Conservation (phyloP, 1,139 yeast species). For the Pichia kudriavzevii region DNA sequence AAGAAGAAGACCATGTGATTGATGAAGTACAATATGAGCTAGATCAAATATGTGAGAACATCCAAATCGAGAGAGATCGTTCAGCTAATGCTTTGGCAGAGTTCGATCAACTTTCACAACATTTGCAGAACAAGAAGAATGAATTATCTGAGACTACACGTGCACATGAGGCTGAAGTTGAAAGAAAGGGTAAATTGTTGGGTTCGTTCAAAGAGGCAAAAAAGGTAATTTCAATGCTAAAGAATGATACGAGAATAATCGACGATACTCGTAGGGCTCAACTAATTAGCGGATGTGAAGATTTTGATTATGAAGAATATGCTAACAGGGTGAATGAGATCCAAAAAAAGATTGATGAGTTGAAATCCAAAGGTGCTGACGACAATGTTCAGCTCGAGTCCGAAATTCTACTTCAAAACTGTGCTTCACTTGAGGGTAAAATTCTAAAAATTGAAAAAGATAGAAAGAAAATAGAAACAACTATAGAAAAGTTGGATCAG, state of each 20-base stretch:
- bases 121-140: slow-evolving; percentile 47
- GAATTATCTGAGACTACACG: slow-evolving; percentile 35
- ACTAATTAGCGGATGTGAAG: too few species aligned
- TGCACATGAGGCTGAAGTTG: too few species aligned
- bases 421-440: slow-evolving; percentile 67
- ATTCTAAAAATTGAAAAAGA: slow-evolving; percentile 86
- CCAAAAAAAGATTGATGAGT: too few species aligned
- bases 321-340: too few species aligned
- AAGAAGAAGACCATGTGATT: slow-evolving; percentile 34
- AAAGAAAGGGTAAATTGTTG: too few species aligned
- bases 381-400: slow-evolving; percentile 89
- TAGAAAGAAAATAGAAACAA: slow-evolving; percentile 81
- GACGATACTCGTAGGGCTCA: slow-evolving; percentile 10
- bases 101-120: slow-evolving; percentile 51
- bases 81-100: slow-evolving; percentile 74
- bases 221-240: too few species aligned
- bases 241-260: too few species aligned
- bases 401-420: slow-evolving; percentile 89
- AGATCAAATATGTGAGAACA: slow-evolving; percentile 33
- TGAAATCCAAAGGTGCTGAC: slow-evolving; percentile 74
- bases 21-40: slow-evolving; percentile 29
- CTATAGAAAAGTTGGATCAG: slow-evolving; percentile 77
- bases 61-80: slow-evolving; percentile 57
- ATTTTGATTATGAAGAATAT: too few species aligned
- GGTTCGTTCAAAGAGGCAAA: too few species aligned